A percentile compares a stretch with the other conserved stretches of the same genome.
These are phyloP conservation scores for Volvox carteri DNA, from an alignment of 163 green algal genomes.

Conservation along the genomic window DNA sequence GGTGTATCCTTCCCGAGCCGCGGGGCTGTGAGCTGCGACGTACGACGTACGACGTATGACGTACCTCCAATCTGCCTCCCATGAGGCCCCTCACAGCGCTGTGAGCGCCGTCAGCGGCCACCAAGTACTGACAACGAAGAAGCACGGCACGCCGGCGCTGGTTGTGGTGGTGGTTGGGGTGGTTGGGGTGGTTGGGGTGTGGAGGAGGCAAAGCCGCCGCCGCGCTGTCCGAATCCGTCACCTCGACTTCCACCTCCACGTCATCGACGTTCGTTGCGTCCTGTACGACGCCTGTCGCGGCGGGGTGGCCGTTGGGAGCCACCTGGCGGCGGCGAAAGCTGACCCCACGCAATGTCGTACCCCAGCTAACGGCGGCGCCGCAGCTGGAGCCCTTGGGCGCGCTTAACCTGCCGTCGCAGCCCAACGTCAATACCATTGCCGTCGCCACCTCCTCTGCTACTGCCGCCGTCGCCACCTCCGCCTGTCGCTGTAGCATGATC, in stretches of 20 bases:
- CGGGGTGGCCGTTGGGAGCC: not conserved
- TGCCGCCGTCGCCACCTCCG: constrained; percentile 66
- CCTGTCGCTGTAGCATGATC: constrained; percentile 73
- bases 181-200: not conserved
- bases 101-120: constrained; percentile 88
- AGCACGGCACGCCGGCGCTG: not conserved
- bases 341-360: constrained; percentile 5
- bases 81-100: constrained; percentile 65
- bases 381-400: not conserved
- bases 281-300: not conserved
- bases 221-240: not conserved
- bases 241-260: constrained; percentile 18
- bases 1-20: too few species aligned
- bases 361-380: constrained; percentile 49
- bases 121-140: constrained; percentile 68
- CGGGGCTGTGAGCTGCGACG: too few species aligned
- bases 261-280: not conserved
- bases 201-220: not conserved
- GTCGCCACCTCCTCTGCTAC: not conserved
- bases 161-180: not conserved
- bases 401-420: not conserved
- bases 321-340: not conserved
- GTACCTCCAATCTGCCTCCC: constrained; percentile 35
- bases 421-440: not conserved
- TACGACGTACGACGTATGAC: too few species aligned